phyloP scores from a whole-genome alignment of 129 eudicot species.

The Silybum marianum region DNA sequence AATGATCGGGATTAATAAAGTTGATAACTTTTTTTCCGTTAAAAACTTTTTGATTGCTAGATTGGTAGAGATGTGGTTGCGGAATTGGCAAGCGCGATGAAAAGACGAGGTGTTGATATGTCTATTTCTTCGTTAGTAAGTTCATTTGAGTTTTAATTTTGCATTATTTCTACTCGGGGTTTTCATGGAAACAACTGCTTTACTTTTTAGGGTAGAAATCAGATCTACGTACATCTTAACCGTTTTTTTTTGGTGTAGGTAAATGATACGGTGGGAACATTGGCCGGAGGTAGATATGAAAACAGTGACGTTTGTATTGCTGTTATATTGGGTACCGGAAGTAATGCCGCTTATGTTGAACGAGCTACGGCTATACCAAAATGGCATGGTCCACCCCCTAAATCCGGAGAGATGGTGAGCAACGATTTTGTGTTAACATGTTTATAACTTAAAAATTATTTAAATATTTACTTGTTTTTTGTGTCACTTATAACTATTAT shows the following conservation, averaged over 20 bases:
- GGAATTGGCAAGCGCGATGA: slow-evolving; percentile 68
- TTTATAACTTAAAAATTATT: too few species aligned
- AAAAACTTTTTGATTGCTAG: not conserved
- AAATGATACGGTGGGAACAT: slow-evolving; percentile 91
- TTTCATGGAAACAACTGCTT: not conserved
- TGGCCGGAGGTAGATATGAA: slow-evolving; percentile 83
- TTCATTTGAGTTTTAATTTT: slow-evolving; percentile 24
- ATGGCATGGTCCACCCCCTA: slow-evolving; percentile 84
- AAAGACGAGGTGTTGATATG: slow-evolving; percentile 70
- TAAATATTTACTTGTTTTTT: too few species aligned
- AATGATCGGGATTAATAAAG: not conserved
- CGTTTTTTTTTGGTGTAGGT: slow-evolving; percentile 46
- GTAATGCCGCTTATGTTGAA: slow-evolving; percentile 95
- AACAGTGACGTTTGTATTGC: slow-evolving; percentile 66
- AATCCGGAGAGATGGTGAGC: slow-evolving; percentile 89
- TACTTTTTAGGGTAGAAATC: not conserved
- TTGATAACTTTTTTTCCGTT: not conserved
- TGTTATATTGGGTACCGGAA: slow-evolving; percentile 92
- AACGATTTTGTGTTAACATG: not conserved
- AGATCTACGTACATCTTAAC: not conserved
- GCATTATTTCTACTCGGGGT: not conserved
- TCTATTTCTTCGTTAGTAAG: slow-evolving; percentile 80
- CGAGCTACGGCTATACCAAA: slow-evolving; percentile 84
- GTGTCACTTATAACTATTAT: too few species aligned
- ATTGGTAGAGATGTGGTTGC: slow-evolving; percentile 52